These are phyloP conservation scores for Thinopyrum elongatum DNA, from an alignment of 176 grass and related monocot species.

Conservation along the genomic window DNA sequence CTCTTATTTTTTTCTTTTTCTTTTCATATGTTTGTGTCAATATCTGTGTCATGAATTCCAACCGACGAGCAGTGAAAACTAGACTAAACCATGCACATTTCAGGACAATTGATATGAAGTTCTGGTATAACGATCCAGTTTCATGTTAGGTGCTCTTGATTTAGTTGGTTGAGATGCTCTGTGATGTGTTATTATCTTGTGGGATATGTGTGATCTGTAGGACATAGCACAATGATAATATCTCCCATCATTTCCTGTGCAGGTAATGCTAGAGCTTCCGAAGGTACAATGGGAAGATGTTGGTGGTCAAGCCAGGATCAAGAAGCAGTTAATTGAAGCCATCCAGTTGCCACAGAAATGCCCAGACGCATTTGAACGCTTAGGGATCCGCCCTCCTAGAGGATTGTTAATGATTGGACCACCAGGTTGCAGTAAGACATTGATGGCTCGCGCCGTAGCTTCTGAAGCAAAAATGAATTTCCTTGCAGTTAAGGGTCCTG, in stretches of 20 bases:
- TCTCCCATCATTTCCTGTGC: conserved; percentile 15
- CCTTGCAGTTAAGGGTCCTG: conserved; percentile 90
- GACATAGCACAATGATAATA: neutral
- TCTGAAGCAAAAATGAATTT: conserved; percentile 96
- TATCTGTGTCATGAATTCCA: neutral
- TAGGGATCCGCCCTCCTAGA: conserved; percentile 69
- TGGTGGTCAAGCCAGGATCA: conserved; percentile 78
- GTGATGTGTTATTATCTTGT: neutral
- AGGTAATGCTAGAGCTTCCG: conserved; percentile 93
- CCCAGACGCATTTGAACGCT: conserved; percentile 57
- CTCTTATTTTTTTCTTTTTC: neutral
- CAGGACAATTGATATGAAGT: neutral
- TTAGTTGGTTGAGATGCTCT: neutral
- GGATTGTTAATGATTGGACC: conserved; percentile 92
- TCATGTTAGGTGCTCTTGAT: neutral
- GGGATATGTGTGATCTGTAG: conserved; percentile 24
- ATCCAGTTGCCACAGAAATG: conserved; percentile 75
- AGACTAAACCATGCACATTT: neutral
- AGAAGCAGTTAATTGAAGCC: conserved; percentile 81
- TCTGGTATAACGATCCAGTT: conserved; percentile 4
- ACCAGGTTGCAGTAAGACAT: conserved; percentile 95
- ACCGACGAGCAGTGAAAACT: neutral
- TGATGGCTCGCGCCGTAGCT: conserved; percentile 93
- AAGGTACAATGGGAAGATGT: conserved; percentile 88
- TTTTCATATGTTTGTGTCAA: conserved; percentile 7